Conservation (phyloP, 2,329 filamentous ascomycete genomes). For the Akanthomyces uredinophilus region DNA sequence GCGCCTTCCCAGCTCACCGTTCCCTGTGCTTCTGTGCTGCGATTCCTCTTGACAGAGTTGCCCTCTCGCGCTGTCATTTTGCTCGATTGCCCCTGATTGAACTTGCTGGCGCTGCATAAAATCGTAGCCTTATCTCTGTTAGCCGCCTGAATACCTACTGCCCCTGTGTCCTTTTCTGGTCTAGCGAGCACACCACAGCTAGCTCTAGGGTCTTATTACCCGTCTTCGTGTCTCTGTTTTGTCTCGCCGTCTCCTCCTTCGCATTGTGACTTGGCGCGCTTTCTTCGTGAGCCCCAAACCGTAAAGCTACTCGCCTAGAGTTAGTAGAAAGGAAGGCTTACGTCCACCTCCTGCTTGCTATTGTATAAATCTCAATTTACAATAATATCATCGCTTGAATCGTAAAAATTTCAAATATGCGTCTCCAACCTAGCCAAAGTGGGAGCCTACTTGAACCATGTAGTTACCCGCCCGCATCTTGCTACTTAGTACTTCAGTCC, state of each 20-base stretch:
- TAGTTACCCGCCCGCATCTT: not conserved
- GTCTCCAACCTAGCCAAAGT: too few species aligned
- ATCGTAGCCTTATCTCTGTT: not conserved
- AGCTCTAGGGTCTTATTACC: not conserved
- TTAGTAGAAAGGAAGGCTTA: not conserved
- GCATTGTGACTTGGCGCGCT: not conserved
- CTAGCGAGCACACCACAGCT: not conserved
- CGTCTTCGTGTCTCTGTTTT: not conserved
- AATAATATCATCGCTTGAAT: too few species aligned
- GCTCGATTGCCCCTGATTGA: not conserved
- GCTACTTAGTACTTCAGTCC: too few species aligned
- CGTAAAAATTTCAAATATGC: too few species aligned
- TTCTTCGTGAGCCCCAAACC: not conserved
- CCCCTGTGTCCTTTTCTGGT: not conserved
- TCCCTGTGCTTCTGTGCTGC: not conserved
- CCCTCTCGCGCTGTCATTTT: not conserved
- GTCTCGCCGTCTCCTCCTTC: conserved; percentile 5
- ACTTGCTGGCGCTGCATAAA: not conserved
- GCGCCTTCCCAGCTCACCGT: not conserved
- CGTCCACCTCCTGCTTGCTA: not conserved
- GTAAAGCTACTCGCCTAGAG: not conserved
- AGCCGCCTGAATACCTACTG: not conserved
- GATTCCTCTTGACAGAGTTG: not conserved
- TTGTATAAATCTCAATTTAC: not conserved
- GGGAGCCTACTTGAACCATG: not conserved